phyloP scores from a whole-genome alignment of 2,329 filamentous ascomycete species.

The Aspergillus ruber region DNA sequence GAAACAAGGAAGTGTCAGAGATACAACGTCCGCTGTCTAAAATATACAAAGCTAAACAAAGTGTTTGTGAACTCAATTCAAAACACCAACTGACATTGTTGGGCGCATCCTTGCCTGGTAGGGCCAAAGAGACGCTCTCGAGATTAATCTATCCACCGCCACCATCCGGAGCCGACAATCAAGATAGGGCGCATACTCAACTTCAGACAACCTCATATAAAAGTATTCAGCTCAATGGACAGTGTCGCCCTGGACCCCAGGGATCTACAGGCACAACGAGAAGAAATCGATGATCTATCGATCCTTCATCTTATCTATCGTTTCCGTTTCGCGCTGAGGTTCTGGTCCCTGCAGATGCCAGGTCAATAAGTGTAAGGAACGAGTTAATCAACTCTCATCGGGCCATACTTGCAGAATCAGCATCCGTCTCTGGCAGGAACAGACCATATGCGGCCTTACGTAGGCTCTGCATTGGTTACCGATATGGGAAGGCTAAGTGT shows the following conservation, averaged over 20 bases:
- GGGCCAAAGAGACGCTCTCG: not conserved
- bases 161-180: not conserved
- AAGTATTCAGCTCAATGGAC: not conserved
- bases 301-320: slow-evolving; percentile 9
- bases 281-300: slow-evolving; percentile 6
- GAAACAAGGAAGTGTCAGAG: not conserved
- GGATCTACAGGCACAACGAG: slow-evolving; percentile 14
- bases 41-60: too few relatives aligned
- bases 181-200: not conserved
- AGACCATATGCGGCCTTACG: too few relatives aligned
- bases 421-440: too few relatives aligned
- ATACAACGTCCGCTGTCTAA: not conserved
- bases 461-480: too few relatives aligned
- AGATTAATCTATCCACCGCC: not conserved
- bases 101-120: not conserved
- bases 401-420: too few relatives aligned
- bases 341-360: not conserved
- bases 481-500: too few relatives aligned
- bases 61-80: not conserved
- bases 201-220: not conserved
- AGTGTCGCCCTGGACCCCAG: slow-evolving; percentile 1
- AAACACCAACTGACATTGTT: not conserved
- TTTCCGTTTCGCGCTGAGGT: not conserved
- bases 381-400: too few relatives aligned
- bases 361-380: not conserved